Base-by-base conservation (phyloP, 768 basidiomycete genomes). In the Suillus subalutaceus region DNA sequence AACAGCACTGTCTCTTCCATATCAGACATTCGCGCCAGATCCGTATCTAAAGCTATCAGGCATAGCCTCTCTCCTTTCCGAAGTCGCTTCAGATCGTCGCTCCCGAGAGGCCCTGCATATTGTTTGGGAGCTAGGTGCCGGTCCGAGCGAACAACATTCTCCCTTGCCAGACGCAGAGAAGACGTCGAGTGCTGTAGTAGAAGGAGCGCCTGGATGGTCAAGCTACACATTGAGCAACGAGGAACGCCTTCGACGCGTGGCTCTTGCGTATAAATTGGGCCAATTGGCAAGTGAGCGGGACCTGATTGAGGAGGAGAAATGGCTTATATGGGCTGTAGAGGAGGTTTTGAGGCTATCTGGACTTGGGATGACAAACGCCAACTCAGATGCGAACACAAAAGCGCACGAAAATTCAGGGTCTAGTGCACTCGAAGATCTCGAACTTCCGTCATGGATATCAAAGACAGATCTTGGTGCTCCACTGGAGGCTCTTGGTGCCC, bases 21-120 rank as follows among this genome's bases (percentile, higher is more conserved):
- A 77, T 30, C 73, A 76, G 1, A 68, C 56, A 23, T 76, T 84
- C 60, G 69, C 75, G 0, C 66, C 81, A 3, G 79, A 85, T 23
- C 87, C 90, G 0, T 83, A 88, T 64, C 82, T 91, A 64, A 92
- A 91, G 73, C 78, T 85, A 0, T 86, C 89, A 0, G 91, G 91
- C 4, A 85, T 92, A 15, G 90, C 85, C 2, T 83, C 89, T 35
- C 78, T 83, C 4, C 79, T 91, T 56, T 88, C 85, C 2, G 86
- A 85, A 60, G 82, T 89, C 0, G 74, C 81, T 18, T 74, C 73
- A 3, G 68, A 67, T 41, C 70, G 59, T 65, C 73, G 60, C 65
- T 79, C 72, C 64, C 77, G 64, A 66, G 75, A 68, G 3, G 68
- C 66, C 3, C 53, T 81, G 40, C 70, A 52, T 35, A 67, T 63